A percentile compares a stretch with the other conserved stretches of the same genome.
These are phyloP conservation scores for Parsonsia alboflavescens DNA, from an alignment of 257 asterid genomes.

Conservation along the genomic window DNA sequence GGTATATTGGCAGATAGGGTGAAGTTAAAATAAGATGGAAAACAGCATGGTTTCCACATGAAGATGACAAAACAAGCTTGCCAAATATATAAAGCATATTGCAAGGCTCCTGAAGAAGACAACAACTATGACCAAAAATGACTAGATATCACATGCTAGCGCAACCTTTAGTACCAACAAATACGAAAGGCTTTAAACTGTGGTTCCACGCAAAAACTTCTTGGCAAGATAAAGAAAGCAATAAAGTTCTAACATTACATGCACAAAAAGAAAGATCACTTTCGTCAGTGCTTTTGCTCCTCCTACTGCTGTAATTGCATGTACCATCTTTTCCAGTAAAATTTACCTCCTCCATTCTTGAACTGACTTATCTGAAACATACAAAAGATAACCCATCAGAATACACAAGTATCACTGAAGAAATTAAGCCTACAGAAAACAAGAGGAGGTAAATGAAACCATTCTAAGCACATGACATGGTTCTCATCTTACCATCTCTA, in stretches of 20 bases:
- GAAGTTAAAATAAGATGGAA: background rate
- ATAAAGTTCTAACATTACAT: conserved; percentile 2
- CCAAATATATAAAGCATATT: background rate
- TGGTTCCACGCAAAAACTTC: conserved; percentile 3
- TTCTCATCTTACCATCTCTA: conserved; percentile 31
- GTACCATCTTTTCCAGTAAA: background rate
- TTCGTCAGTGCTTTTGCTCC: conserved; percentile 13
- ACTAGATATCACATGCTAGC: background rate
- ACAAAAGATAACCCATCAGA: background rate
- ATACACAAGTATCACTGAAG: background rate
- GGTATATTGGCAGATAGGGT: background rate
- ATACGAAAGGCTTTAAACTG: background rate
- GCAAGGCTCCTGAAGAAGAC: background rate
- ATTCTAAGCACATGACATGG: background rate
- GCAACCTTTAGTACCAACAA: background rate
- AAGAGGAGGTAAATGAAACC: background rate
- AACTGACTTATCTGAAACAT: conserved; percentile 25
- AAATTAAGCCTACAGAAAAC: background rate
- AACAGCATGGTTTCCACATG: background rate
- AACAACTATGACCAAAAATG: background rate
- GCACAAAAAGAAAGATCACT: conserved; percentile 15
- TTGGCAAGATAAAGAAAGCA: background rate
- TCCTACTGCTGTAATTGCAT: background rate
- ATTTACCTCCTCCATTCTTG: conserved; percentile 37
- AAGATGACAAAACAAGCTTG: background rate